Evolutionary conservation across 768 basidiomycete species (phyloP), one percentile per base, ranked within the genome.

Genomic region (Pseudohyphozyma bogoriensis): DNA sequence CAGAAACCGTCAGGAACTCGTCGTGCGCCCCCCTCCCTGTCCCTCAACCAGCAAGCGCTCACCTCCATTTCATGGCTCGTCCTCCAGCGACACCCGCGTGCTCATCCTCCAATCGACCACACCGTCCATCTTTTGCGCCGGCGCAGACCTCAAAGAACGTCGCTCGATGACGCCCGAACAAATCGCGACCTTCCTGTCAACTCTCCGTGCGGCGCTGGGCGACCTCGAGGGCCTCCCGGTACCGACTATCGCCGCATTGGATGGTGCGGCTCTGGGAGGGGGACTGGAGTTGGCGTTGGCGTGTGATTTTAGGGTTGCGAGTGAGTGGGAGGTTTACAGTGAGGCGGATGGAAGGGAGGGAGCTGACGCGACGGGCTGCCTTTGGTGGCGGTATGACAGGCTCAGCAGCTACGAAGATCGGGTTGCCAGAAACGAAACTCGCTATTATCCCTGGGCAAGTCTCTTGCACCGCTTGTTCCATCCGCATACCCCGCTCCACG

Each of bases 201-300:
- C 85, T 67, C 77, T 95, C 28, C 81, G 91, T 32, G 76, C 77
- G 40, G 80, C 87, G 12, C 74, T 96, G 42, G 78, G 80, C 32
- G 81, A 81, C 68, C 80, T 96, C n/a, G 89, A 91, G 74, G 77
- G 78, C 42, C 76, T 93, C 36, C 85, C 86, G 8, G 81, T 92
- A 77, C 91, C 91, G 5, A 92, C 89, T 20, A 86, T 95, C 58
- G 72, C 70, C 1, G 89, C 90, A 7, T 86, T 96, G 44, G 91
- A 95, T 71, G 91, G 91, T 0, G 88, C 87, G 24, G 91, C 91
- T 12, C 78, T 96, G 0, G 91, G 91, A 13, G 91, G 91, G n/a
- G 91, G 91, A 2, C 78, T 91, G 32, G 91, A 96, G 73, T 74
- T 95, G 59, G 80, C 85, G 59, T 78, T 96, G 55, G 85, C 88